Percentiles rank a stretch among this genome's conserved stretches.
These are phyloP conservation scores for Noccaea caerulescens DNA, from an alignment of 345 rosid species.

Conservation along the genomic window DNA sequence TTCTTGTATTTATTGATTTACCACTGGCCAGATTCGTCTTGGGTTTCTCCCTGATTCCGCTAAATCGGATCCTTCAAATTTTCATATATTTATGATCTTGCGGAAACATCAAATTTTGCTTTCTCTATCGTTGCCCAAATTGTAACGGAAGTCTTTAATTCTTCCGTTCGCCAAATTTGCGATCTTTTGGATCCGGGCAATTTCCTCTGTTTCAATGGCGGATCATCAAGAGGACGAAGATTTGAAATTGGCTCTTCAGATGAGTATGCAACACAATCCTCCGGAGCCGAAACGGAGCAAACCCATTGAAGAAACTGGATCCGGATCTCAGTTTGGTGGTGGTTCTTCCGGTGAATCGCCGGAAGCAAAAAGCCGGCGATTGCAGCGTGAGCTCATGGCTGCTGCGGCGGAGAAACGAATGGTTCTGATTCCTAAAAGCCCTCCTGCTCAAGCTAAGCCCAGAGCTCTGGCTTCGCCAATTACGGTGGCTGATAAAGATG, in stretches of 20 bases:
- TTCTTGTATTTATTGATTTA: neutral
- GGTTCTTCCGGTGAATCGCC: slow-evolving; percentile 48
- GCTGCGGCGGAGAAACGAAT: slow-evolving; percentile 97
- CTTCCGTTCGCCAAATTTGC: neutral
- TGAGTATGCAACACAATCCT: slow-evolving; percentile 88
- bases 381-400: slow-evolving; percentile 94
- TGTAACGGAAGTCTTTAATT: slow-evolving; percentile 16
- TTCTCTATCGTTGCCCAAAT: neutral
- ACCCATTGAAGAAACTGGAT: slow-evolving; percentile 65
- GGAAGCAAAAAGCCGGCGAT: slow-evolving; percentile 60
- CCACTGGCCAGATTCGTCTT: slow-evolving; percentile 4
- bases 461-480: slow-evolving; percentile 42
- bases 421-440: slow-evolving; percentile 46
- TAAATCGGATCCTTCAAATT: slow-evolving; percentile 9
- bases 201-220: slow-evolving; percentile 58
- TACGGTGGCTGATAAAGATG: slow-evolving; percentile 1
- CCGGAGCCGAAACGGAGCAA: slow-evolving; percentile 98
- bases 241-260: slow-evolving; percentile 76
- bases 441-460: slow-evolving; percentile 31
- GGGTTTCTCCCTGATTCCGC: neutral
- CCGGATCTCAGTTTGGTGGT: slow-evolving; percentile 38
- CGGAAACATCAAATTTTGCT: neutral
- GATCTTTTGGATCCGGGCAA: slow-evolving; percentile 20
- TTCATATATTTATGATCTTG: slow-evolving; percentile 19
- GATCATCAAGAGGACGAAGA: slow-evolving; percentile 93